Base-by-base conservation (phyloP, 768 basidiomycete genomes). In the Suillus paluster region DNA sequence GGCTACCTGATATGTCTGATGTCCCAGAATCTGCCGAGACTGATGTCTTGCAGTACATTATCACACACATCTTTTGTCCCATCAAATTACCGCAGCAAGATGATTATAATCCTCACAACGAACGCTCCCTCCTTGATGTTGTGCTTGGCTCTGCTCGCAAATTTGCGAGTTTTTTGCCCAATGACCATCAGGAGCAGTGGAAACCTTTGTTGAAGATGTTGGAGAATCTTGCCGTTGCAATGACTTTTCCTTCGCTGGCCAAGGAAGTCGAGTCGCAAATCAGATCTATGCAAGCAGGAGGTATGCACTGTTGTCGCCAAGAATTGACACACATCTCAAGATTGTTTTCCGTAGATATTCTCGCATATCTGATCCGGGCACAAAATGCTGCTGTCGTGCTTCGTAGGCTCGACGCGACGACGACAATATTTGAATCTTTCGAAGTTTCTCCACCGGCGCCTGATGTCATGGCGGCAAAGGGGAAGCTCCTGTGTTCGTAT, bases 361-460 rank as follows among this genome's bases (percentile, higher is more conserved):
- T 78, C 17, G 70, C 70, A 14, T 71, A 83, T 42, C 71, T 74
- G 9, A 73, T 85, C 27, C 71, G 72, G 9, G 74, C 75, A 2
- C 84, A 85, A 60, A 85, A 85, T 49, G 82, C 84, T 0, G 81
- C 72, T n/a, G 57, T 86, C 1, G 68, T 85, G 12, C 61, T 81
- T 14, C 72, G 76, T 49, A 69, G 68, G 55, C 36, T 61, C 10
- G 25, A 63, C 15, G 55, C 64, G 12, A 42, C 66, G 12, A 42
- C 66, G 4, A 75, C 76, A 4, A 64, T 73, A 19, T 77, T 78
- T 56, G 85, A 85, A 63, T 69, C 70, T 12, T 85, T 86, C 55
- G 81, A 85, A 62, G 76, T 77, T 5, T 80, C 80, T 6, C 77
- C 81, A 0, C 61, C 63, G 12, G 68, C 74, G 3, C 60, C 53